Evolutionary conservation across 139 green algal genomes (phyloP).

Genomic region (Chlorella vulgaris): DNA sequence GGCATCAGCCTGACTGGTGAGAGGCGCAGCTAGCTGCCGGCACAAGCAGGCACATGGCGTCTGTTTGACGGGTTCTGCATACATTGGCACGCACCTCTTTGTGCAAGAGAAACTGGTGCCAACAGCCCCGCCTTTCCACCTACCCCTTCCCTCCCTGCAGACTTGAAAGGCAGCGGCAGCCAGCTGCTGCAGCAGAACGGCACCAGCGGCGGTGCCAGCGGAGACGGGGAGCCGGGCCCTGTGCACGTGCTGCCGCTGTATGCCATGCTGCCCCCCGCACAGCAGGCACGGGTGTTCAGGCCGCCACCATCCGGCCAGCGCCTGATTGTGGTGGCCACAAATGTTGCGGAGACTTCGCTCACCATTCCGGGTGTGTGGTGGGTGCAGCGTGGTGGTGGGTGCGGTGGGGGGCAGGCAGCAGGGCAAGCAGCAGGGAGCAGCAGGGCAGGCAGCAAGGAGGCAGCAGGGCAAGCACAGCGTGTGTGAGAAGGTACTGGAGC

Average conservation of each 20-base stretch:
- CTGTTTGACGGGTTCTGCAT: not conserved
- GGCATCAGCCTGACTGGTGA: conserved; percentile 27
- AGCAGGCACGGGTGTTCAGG: conserved; percentile 83
- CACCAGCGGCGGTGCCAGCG: not conserved
- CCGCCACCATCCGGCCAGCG: conserved; percentile 69
- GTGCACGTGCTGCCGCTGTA: conserved; percentile 97
- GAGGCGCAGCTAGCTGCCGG: no score
- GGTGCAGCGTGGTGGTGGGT: not conserved
- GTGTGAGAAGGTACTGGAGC: no score
- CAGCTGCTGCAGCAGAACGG: not conserved
- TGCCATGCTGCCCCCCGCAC: conserved; percentile 78
- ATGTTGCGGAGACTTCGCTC: conserved; percentile 98
- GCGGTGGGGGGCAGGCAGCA: not conserved
- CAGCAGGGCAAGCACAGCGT: no score
- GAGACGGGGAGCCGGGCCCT: conserved; percentile 6
- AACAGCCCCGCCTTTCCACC: no score
- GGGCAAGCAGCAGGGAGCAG: no score
- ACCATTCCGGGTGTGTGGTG: conserved; percentile 88
- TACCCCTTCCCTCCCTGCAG: no score
- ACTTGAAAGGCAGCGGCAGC: conserved; percentile 3
- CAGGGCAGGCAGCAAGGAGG: not conserved
- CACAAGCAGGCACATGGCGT: no score
- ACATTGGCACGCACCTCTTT: not conserved
- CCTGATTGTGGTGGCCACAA: conserved; percentile 96
- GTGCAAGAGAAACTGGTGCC: no score